Evolutionary conservation across 495 filamentous ascomycete genomes (phyloP).

Genomic region (Bacidia rubella): DNA sequence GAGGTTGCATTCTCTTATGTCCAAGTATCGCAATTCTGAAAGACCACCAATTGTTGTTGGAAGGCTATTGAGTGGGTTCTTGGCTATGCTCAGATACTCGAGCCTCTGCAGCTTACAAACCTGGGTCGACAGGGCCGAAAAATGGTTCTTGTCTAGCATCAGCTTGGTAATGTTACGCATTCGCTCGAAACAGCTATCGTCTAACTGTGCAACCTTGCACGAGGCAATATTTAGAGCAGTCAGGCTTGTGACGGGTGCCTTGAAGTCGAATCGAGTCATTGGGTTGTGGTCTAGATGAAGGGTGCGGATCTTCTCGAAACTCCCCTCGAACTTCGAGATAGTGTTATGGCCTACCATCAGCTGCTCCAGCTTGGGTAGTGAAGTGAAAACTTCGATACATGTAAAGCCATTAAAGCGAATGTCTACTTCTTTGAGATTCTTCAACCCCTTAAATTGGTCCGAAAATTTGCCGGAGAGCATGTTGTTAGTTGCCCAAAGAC

Average conservation of each 20-base stretch:
- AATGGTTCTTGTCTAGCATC: conserved; percentile 87
- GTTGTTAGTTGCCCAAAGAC: conserved; percentile 93
- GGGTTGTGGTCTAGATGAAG: conserved; percentile 85
- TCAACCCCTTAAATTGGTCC: conserved; percentile 50
- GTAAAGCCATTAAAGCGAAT: conserved; percentile 81
- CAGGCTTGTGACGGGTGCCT: conserved; percentile 60
- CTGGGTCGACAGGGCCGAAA: conserved; percentile 70
- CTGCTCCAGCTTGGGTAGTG: conserved; percentile 74
- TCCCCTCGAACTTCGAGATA: conserved; percentile 73
- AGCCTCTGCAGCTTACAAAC: conserved; percentile 73
- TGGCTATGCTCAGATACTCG: conserved; percentile 85
- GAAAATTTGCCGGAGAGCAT: conserved; percentile 61
- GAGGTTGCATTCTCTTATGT: conserved; percentile 85
- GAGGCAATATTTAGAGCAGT: conserved; percentile 76
- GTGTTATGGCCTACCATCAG: conserved; percentile 81
- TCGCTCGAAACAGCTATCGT: conserved; percentile 75
- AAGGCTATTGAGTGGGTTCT: conserved; percentile 71
- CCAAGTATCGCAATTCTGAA: conserved; percentile 67
- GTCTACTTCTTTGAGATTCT: conserved; percentile 80
- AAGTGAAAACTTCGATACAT: conserved; percentile 70
- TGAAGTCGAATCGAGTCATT: conserved; percentile 81
- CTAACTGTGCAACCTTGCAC: conserved; percentile 72
- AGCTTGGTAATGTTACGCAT: conserved; percentile 75
- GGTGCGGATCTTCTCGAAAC: conserved; percentile 69
- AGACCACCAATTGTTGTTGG: conserved; percentile 78